Evolutionary conservation across 2,329 filamentous ascomycete species (phyloP), one percentile per base, ranked within the genome.

Genomic region (Penicillium brasilianum): DNA sequence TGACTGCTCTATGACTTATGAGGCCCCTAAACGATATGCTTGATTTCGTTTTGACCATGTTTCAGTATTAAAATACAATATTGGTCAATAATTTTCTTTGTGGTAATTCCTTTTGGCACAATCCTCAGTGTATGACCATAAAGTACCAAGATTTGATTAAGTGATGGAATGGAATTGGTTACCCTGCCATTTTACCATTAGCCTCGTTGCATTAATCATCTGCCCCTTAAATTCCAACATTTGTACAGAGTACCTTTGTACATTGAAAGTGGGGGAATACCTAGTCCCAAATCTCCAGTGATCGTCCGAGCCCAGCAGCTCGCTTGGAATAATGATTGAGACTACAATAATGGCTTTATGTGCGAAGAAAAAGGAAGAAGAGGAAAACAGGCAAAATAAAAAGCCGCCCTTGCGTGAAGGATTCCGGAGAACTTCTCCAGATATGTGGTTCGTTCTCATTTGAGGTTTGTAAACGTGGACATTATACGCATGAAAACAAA

Each of bases 381-480:
- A 43, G 4, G 8, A 32, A 20, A 51, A 20, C 20, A 34, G n/a
- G 30, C n/a, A 39, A 20, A 51, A 48, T n/a, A n/a, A n/a, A 3
- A 18, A 22, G 44, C 25, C 39, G 55, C 55, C 59, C 59, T 61
- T 61, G 55, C 59, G 28, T 59, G 28, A 13, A 55, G 14, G 16
- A 37, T 34, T 8, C 16, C 5, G 37, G 55, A 37, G 13, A 30
- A 44, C 20, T 1, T n/a, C 39, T 36, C 28, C 46, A 8, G 25
- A 11, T 8, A 32, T 16, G 20, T 46, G 34, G 34, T 48, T 44
- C 30, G 28, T 44, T 9, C 43, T 30, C 9, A 36, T 43, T 44
- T 51, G 34, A 34, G 39, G 51, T 39, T 39, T 20, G 30, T 20
- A 30, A 65, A 66, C 66, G 66, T 66, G 66, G 64, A 55, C 49